Base-by-base conservation (phyloP, 805 yeast species). In the Candida awuae region DNA sequence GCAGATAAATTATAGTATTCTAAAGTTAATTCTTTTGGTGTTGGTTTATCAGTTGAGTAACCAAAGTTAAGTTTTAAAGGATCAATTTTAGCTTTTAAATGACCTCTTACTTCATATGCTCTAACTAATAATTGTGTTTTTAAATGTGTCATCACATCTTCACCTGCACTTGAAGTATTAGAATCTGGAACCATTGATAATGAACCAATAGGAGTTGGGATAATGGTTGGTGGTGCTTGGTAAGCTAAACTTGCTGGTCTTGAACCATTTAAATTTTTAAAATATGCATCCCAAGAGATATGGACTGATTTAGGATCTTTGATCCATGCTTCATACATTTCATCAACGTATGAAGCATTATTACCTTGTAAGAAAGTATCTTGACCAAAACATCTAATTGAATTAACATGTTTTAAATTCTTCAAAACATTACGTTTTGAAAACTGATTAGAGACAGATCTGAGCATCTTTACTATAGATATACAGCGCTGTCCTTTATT, bases 21-120 rank as follows among this genome's bases (percentile, higher is more conserved):
- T 45, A 87, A 68, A 35, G 95, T 85, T 59, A 92, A 72, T 67
- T 92, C 98, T 56, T 72, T 78, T 47, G 98, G 97, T 32, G 72
- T 47, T 14, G 71, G 67, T 37, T 65, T 61, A 10, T 58, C 47
- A 29, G 50, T 50, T 54, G 75, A 75, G 55, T 77, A 84, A 52
- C 92, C 97, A 58, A 79, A 84, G 15, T 88, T 77, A 56, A 90
- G 83, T 27, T 83, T 90, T 57, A 92, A 70, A n/a, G 99, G 99
- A 64, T 92, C 99, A 46, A 87, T 80, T 53, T 79, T 81, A 33
- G 97, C 97, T 68, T 84, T 85, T 63, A 80, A 83, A 64, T 92
- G 99, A 51, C 98, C 99, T 65, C 97, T 80, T 38, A 92, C 98
- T 70, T 92, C 98, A 67, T 88, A 92, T 22, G 98, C 98, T 64